A percentile compares a stretch with the other conserved stretches of the same genome.
These are phyloP conservation scores for Colletotrichum sp. DNA, from an alignment of 2,329 filamentous ascomycete species.

Conservation along the genomic window DNA sequence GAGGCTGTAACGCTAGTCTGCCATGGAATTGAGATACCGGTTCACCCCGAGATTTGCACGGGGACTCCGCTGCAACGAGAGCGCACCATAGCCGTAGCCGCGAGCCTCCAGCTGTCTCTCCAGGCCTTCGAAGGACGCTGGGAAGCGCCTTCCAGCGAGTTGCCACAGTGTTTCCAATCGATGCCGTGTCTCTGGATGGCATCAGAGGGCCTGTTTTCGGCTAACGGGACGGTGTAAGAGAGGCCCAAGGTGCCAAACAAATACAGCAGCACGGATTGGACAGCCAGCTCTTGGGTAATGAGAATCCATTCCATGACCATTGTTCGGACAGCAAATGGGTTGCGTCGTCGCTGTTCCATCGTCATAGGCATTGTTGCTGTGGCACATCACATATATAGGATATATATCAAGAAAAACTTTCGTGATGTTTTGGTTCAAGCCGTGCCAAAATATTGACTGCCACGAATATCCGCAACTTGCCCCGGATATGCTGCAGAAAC, in stretches of 20 bases:
- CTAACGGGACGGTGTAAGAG: neutral
- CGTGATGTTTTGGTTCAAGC: neutral
- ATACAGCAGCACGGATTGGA: neutral
- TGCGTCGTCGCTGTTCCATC: neutral
- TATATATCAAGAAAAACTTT: neutral
- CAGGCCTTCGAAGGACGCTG: neutral
- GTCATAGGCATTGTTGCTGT: neutral
- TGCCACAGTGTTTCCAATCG: neutral
- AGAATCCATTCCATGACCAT: slow-evolving; percentile 9
- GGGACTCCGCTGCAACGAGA: slow-evolving; percentile 15
- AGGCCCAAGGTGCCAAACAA: neutral
- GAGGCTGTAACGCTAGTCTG: slow-evolving; percentile 20
- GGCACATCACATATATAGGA: neutral
- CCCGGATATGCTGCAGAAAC: neutral
- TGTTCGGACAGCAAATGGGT: neutral
- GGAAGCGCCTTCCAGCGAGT: neutral
- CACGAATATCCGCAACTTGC: neutral
- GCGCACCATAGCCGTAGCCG: neutral
- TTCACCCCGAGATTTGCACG: slow-evolving; percentile 25
- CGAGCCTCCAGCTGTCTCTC: neutral
- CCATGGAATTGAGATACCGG: slow-evolving; percentile 23
- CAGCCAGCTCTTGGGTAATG: neutral
- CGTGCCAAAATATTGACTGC: neutral
- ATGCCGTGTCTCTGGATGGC: neutral
- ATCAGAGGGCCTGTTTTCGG: slow-evolving; percentile 4